phyloP scores from a whole-genome alignment of 306 rosid species.

The Rosa lucieae region DNA sequence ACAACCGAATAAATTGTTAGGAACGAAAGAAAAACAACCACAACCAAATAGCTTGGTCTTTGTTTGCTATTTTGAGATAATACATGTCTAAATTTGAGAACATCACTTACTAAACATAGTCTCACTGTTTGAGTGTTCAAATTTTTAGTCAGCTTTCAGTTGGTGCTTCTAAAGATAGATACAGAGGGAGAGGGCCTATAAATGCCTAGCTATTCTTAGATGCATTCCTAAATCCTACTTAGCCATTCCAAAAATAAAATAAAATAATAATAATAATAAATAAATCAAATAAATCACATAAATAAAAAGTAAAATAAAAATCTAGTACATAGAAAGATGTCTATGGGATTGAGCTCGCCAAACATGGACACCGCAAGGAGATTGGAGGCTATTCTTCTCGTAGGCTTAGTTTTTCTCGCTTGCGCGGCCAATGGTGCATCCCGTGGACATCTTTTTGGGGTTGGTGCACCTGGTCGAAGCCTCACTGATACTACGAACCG shows the following conservation, averaged over 20 bases:
- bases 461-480: conserved; percentile 27
- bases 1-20: not conserved
- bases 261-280: not conserved
- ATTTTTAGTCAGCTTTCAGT: not conserved
- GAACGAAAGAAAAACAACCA: not conserved
- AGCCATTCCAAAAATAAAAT: not conserved
- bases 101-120: not conserved
- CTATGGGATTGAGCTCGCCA: conserved; percentile 18
- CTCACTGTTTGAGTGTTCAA: not conserved
- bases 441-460: not conserved
- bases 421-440: conserved; percentile 27
- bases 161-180: conserved; percentile 3
- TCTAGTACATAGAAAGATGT: not conserved
- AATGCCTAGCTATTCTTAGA: not conserved
- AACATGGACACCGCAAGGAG: conserved; percentile 21
- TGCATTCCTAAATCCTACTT: too few species aligned
- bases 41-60: not conserved
- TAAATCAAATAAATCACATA: not conserved
- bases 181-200: not conserved
- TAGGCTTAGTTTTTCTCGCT: conserved; percentile 33
- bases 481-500: conserved; percentile 6
- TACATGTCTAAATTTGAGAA: not conserved
- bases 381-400: conserved; percentile 13
- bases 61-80: not conserved
- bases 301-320: not conserved